phyloP scores from a whole-genome alignment of 2,329 filamentous ascomycete species.

The Colletotrichum theobromicola region DNA sequence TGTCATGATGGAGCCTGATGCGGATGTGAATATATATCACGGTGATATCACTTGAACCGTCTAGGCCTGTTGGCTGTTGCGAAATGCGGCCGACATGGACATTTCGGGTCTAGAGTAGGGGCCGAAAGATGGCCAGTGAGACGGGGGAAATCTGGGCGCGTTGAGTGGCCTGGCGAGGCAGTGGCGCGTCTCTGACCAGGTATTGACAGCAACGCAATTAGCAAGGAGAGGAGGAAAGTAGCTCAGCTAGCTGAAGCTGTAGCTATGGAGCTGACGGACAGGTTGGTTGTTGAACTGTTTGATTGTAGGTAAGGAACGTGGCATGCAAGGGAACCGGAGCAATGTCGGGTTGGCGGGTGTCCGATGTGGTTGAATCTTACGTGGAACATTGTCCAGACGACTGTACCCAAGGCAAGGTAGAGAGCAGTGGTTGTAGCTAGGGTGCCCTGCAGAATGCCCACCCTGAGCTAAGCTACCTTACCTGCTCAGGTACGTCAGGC shows the following conservation, averaged over 20 bases:
- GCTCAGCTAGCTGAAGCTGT: not conserved
- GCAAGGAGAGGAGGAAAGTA: not conserved
- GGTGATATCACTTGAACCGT: not conserved
- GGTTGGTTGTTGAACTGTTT: not conserved
- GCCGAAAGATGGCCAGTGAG: not conserved
- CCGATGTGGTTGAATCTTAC: not conserved
- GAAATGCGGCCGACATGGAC: not conserved
- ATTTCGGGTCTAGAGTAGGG: constrained; percentile 11
- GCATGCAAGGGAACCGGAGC: constrained; percentile 14
- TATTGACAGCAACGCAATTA: too few relatives aligned
- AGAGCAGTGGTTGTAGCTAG: not conserved
- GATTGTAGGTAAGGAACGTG: not conserved
- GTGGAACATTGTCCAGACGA: not conserved
- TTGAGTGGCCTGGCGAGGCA: not conserved
- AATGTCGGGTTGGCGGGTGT: not conserved
- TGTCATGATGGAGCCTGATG: constrained; percentile 43
- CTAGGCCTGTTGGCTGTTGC: constrained; percentile 11
- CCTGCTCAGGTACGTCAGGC: not conserved
- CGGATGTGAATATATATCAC: constrained; percentile 32
- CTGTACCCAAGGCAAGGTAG: not conserved
- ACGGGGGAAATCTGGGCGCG: not conserved
- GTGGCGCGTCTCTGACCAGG: not conserved
- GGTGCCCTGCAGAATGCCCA: not conserved
- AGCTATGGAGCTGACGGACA: not conserved
- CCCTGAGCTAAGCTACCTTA: not conserved